These are phyloP conservation scores for Penicillium atrosanguineum DNA, from an alignment of 495 filamentous ascomycete species.

Conservation along the genomic window DNA sequence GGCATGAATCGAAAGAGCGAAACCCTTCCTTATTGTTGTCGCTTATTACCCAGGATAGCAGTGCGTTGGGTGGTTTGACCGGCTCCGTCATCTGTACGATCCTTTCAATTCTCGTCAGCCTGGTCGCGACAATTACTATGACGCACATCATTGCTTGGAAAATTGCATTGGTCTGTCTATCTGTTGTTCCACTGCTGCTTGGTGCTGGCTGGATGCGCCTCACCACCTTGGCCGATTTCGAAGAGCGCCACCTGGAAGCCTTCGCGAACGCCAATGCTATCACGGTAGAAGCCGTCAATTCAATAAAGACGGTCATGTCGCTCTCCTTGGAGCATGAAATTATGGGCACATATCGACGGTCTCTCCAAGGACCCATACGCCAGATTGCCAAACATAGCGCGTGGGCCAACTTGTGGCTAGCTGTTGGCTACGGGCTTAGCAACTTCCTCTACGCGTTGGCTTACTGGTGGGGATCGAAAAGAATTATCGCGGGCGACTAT, in stretches of 20 bases:
- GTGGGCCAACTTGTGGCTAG: conserved; percentile 47
- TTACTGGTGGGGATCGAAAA: conserved; percentile 64
- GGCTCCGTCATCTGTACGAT: conserved; percentile 42
- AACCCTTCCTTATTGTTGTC: conserved; percentile 41
- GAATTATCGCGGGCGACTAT: conserved; percentile 54
- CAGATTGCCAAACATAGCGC: conserved; percentile 33
- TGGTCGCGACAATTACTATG: conserved; percentile 35
- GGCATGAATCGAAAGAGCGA: conserved; percentile 45
- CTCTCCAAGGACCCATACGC: conserved; percentile 28
- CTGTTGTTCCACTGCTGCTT: conserved; percentile 39
- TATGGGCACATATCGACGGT: conserved; percentile 32
- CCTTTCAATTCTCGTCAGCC: conserved; percentile 40
- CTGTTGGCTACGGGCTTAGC: conserved; percentile 49
- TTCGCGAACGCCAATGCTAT: conserved; percentile 48
- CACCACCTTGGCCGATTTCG: conserved; percentile 47
- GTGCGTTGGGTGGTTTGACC: conserved; percentile 43
- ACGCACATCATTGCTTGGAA: conserved; percentile 40
- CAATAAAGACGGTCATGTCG: conserved; percentile 52
- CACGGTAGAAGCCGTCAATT: conserved; percentile 45
- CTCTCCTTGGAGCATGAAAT: conserved; percentile 44
- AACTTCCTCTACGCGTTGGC: conserved; percentile 60
- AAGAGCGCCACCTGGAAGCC: conserved; percentile 54
- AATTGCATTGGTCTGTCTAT: conserved; percentile 36
- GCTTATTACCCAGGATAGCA: conserved; percentile 46
- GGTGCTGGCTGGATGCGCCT: conserved; percentile 49